Base-by-base conservation (phyloP, 495 filamentous ascomycete species). In the Hyaloscypha bicolor region DNA sequence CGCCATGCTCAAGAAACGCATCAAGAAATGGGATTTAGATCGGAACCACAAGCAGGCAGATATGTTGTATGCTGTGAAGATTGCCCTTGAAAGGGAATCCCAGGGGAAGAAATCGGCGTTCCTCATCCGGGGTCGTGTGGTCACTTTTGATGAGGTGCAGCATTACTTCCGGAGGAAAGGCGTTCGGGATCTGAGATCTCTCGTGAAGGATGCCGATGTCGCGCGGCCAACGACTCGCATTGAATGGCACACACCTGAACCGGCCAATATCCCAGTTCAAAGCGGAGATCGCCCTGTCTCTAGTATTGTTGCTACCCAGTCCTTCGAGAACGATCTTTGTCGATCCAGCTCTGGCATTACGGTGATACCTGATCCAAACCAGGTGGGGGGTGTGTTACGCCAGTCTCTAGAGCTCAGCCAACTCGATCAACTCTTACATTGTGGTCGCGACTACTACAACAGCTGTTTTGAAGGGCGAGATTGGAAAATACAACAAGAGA, bases 1-100 rank as follows among this genome's bases (percentile, higher is more conserved):
- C 6, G 57, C 57, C 9, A 39, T 39, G 57, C 57, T 60, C 57
- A 60, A 60, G 31, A 60, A 60, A n/a, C 57, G 57, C 57, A 60
- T 60, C 57, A 60, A 33, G 57, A 60, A 60, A n/a, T 60, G 57
- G 57, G 57, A 60, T 4, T 22, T 60, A n/a, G 32, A 60, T 16
- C 57, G 57, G 9, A 60, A 60, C 3, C 57, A 33, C 31, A 60
- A 60, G 32, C 25, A 60, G 6, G 11, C 57, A 14, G 57, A 60
- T 19, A 60, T 60, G 57, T 30, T 60, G 16, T 60, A 33, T 21
- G 57, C 57, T 9, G n/a, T 60, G 57, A 8, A 39, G n/a, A 22
- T 37, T 32, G 57, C 57, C 31, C 32, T 60, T 60, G 9, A 60
- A 16, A 60, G 57, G n/a, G 57, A 60, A 33, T 29, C 57, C 12